Percentiles rank a stretch among this genome's conserved stretches.
phyloP scores from a whole-genome alignment of 2,329 filamentous ascomycete genomes.

The Huntiella bhutanensis region DNA sequence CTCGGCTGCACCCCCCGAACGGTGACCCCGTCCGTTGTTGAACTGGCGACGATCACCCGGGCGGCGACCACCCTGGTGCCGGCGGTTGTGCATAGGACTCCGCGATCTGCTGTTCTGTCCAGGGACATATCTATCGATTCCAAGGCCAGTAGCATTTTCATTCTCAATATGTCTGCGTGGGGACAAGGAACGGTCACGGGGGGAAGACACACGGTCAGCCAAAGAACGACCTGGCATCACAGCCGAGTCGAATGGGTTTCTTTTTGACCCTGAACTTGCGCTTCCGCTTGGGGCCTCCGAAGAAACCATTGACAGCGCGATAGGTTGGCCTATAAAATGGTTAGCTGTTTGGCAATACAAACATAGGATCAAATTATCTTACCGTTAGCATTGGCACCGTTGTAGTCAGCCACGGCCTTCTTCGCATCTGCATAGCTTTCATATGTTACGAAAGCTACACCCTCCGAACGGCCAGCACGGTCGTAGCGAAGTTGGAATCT shows the following conservation, averaged over 20 bases:
- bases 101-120: conserved; percentile 33
- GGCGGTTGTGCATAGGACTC: conserved; percentile 27
- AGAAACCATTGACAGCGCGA: conserved; percentile 49
- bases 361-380: conserved; percentile 13
- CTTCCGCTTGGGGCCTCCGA: conserved; percentile 17
- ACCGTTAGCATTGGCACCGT: conserved; percentile 80
- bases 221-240: conserved; percentile 37
- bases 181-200: conserved; percentile 45
- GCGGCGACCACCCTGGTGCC: conserved; percentile 26
- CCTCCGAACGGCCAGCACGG: conserved; percentile 72
- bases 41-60: conserved; percentile 29
- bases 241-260: conserved; percentile 39
- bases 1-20: conserved; percentile 17
- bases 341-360: too few relatives aligned
- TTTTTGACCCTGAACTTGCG: conserved; percentile 15
- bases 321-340: conserved; percentile 46
- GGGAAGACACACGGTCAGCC: conserved; percentile 40
- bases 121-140: conserved; percentile 66
- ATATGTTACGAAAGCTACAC: conserved; percentile 70
- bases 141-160: conserved; percentile 42
- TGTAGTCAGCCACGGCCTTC: conserved; percentile 59
- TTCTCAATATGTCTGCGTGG: conserved; percentile 27
- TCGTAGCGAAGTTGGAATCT: conserved; percentile 63
- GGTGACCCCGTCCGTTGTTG: conserved; percentile 13
- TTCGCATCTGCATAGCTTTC: conserved; percentile 49